These are phyloP conservation scores for Keithomyces neogunnii DNA, from an alignment of 2,329 filamentous ascomycete species.

Conservation along the genomic window DNA sequence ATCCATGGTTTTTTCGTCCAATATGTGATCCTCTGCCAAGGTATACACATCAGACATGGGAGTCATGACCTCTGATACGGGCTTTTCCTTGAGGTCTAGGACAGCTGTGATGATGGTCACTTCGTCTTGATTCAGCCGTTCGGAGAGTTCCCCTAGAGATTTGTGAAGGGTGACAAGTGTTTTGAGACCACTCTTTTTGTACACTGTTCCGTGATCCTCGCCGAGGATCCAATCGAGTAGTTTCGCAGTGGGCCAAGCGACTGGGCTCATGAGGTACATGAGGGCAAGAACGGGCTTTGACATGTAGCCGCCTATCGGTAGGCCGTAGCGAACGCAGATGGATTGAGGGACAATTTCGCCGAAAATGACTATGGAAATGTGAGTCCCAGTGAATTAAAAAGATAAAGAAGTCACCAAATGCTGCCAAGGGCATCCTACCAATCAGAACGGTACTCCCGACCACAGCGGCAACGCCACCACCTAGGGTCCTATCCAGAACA, in stretches of 20 bases:
- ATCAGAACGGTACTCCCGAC: conserved; percentile 90
- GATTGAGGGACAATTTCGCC: conserved; percentile 95
- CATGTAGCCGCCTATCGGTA: conserved; percentile 93
- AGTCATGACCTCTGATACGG: conserved; percentile 94
- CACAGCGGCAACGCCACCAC: conserved; percentile 89
- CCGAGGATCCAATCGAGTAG: conserved; percentile 88
- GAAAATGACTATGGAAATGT: conserved; percentile 69
- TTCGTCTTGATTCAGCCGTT: conserved; percentile 92
- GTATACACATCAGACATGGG: conserved; percentile 97
- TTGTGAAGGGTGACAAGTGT: conserved; percentile 93
- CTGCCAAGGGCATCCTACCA: conserved; percentile 45
- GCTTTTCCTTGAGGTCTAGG: conserved; percentile 90
- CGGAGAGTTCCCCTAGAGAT: conserved; percentile 75
- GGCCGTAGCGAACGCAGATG: conserved; percentile 88
- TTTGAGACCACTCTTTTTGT: conserved; percentile 97
- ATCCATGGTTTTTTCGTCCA: conserved; percentile 94
- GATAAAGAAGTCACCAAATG: too few species aligned
- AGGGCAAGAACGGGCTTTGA: conserved; percentile 75
- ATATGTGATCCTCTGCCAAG: conserved; percentile 86
- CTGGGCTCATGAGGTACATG: conserved; percentile 85
- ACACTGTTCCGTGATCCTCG: conserved; percentile 90
- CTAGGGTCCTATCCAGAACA: conserved; percentile 85
- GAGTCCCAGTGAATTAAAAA: conserved; percentile 10
- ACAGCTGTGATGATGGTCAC: conserved; percentile 98
- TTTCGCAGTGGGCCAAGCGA: conserved; percentile 93